Evolutionary conservation across 2,329 filamentous ascomycete genomes (phyloP).

Genomic region (Diaporthe sp.): DNA sequence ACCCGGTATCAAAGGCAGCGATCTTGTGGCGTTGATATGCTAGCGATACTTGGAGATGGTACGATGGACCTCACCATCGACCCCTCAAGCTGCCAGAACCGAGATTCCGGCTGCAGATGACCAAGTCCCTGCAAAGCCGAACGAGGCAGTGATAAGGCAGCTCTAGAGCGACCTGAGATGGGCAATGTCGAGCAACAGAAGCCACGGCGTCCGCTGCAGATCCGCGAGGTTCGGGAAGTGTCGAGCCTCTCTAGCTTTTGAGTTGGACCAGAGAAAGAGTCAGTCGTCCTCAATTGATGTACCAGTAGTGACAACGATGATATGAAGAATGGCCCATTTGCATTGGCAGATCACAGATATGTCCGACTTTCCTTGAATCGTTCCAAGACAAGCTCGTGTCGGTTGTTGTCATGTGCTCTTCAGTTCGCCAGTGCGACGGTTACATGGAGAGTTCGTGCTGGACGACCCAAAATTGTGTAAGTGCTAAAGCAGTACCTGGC

Average conservation of each 20-base stretch:
- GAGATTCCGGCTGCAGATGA: no score
- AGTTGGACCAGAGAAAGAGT: no score
- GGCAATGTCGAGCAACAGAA: neutral
- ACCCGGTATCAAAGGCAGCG: neutral
- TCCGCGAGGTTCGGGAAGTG: neutral
- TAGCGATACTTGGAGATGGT: neutral
- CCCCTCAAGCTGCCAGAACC: no score
- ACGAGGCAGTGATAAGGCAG: neutral
- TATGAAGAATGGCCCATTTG: no score
- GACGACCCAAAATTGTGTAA: neutral
- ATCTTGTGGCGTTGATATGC: neutral
- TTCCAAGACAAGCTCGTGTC: neutral
- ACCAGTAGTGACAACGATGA: neutral
- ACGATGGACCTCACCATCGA: neutral
- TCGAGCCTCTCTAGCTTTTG: neutral
- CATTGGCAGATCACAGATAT: neutral
- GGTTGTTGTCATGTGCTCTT: neutral
- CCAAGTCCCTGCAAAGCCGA: no score
- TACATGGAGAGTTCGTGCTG: neutral
- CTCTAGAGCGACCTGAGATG: no score
- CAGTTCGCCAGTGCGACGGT: neutral
- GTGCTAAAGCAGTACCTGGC: slow-evolving; percentile 19
- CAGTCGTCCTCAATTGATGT: neutral
- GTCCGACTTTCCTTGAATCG: neutral
- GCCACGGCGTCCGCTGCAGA: neutral